Percentiles rank a stretch among this genome's conserved stretches.
These are phyloP conservation scores for Noccaea caerulescens DNA, from an alignment of 345 rosid species.

Conservation along the genomic window DNA sequence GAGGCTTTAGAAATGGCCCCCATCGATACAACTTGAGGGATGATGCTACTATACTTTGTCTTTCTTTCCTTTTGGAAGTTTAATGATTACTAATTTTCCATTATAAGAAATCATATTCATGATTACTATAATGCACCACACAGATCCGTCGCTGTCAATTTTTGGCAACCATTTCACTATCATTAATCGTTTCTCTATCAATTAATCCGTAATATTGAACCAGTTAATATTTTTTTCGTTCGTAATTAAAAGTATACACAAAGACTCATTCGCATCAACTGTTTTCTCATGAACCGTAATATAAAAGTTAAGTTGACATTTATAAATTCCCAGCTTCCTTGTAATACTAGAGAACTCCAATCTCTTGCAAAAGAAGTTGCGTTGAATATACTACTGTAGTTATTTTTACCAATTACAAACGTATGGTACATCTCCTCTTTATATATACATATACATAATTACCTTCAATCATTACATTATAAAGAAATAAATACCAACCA, in stretches of 20 bases:
- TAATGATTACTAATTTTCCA: constrained; percentile 26
- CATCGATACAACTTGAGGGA: constrained; percentile 25
- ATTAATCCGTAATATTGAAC: background rate
- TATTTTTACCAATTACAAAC: constrained; percentile 23
- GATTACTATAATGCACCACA: constrained; percentile 7
- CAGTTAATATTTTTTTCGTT: background rate
- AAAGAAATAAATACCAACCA: background rate
- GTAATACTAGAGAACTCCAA: constrained; percentile 33
- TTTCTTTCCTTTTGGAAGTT: constrained; percentile 12
- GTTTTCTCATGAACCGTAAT: background rate
- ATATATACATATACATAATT: background rate
- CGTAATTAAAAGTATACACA: background rate
- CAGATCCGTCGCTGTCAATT: constrained; percentile 27
- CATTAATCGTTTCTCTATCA: constrained; percentile 26
- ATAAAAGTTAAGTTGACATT: constrained; percentile 29
- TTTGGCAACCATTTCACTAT: constrained; percentile 11
- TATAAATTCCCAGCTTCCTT: constrained; percentile 31
- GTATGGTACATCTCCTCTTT: constrained; percentile 29
- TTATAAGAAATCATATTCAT: background rate
- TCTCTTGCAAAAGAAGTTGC: constrained; percentile 5
- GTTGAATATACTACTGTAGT: background rate
- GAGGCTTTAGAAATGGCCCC: constrained; percentile 9
- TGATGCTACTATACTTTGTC: constrained; percentile 23
- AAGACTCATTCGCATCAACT: constrained; percentile 14
- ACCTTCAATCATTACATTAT: background rate